Evolutionary conservation across 1,284 basidiomycete species (phyloP), one percentile per base, ranked within the genome.

Genomic region (Microbotryomycetes sp.): DNA sequence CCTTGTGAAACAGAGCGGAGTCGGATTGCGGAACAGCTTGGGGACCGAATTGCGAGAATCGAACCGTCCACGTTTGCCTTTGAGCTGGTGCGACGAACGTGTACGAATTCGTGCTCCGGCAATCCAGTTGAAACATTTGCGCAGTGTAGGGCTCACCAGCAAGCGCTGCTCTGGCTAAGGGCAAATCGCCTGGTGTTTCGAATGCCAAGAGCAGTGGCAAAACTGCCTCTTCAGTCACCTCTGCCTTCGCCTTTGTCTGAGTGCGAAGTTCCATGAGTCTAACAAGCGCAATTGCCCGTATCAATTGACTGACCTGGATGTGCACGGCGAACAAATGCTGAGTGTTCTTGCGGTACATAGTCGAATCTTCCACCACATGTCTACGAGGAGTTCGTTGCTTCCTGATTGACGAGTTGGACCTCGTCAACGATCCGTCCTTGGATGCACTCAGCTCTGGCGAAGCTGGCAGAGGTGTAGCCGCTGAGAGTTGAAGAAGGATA

Each of bases 281-380:
- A 9, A 11, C 18, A 41, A 41, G 35, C 35, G 35, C 18, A 41
- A 41, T 41, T 18, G n/a, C n/a, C n/a, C n/a, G n/a, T n/a, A n/a
- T n/a, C n/a, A n/a, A 26, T 16, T n/a, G 5, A 26, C 49, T 16
- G 2, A 45, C 56, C 13, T 28, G 24, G 21, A 27, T 5, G 28
- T 45, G 51, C 2, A 58, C 57, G 4, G 57, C 57, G 13, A 58
- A 58, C 3, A 53, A 9, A 4, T 30, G 45, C 28, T 47, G 28
- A 13, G 21, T 26, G 45, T 58, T 58, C 57, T 58, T 53, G 35
- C 11, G 18, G 18, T 41, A 41, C 9, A 18, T 41, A 9, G 18
- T 18, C 9, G 11, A 9, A 18, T 41, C 35, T 9, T 41, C 35
- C 11, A 18, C 18, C 35, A 11, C 11, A 41, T 11, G 9, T 41